These are phyloP conservation scores for Starmera stellimalicola DNA, from an alignment of 1,139 yeast species.

Conservation along the genomic window DNA sequence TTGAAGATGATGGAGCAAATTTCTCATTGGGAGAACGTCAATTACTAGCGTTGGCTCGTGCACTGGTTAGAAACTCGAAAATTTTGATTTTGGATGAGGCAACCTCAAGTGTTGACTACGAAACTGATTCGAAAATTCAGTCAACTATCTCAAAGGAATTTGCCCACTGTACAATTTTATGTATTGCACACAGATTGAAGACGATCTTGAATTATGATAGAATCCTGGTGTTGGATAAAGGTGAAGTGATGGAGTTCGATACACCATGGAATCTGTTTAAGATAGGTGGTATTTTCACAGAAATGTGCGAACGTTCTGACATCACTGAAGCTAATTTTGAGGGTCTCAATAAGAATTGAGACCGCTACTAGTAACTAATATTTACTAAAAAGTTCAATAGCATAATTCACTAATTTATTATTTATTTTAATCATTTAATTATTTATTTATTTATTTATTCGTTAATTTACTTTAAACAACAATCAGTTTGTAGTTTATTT, in stretches of 20 bases:
- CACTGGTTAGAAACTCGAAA: conserved; percentile 47
- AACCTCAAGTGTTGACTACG: conserved; percentile 61
- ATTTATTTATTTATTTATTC: too few species aligned
- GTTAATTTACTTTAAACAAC: too few species aligned
- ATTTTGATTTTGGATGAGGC: conserved; percentile 62
- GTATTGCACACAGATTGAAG: conserved; percentile 59
- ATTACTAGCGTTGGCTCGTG: conserved; percentile 55
- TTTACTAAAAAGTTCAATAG: too few species aligned
- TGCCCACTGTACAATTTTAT: conserved; percentile 45
- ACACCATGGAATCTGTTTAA: conserved; percentile 33
- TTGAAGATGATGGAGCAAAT: conserved; percentile 56
- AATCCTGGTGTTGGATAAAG: conserved; percentile 47
- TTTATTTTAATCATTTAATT: too few species aligned
- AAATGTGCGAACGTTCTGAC: conserved; percentile 45
- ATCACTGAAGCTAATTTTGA: conserved; percentile 24
- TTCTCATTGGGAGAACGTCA: conserved; percentile 64
- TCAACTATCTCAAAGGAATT: conserved; percentile 45
- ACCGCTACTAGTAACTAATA: too few species aligned
- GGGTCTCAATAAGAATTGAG: background rate
- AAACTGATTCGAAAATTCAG: conserved; percentile 55
- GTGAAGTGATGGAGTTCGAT: conserved; percentile 43
- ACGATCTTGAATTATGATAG: conserved; percentile 49
- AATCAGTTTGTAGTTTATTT: too few species aligned
- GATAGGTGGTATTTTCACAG: conserved; percentile 32
- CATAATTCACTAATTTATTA: too few species aligned